phyloP scores from a whole-genome alignment of 2,329 filamentous ascomycete genomes.

The Diplocarpon mali region DNA sequence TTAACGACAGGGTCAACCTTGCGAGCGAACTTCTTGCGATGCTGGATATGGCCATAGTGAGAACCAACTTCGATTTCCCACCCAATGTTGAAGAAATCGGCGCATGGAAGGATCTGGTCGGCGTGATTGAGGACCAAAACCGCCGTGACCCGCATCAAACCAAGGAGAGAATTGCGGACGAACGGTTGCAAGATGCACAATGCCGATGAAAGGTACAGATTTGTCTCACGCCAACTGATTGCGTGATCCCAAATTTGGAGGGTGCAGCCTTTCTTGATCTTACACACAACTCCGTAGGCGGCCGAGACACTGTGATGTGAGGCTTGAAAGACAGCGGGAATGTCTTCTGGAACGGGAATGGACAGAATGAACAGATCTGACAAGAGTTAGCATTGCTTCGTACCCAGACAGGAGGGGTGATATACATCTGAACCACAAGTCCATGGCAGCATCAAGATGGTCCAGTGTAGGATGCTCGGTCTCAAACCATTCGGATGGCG shows the following conservation, averaged over 20 bases:
- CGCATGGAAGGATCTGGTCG: conserved; percentile 46
- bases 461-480: conserved; percentile 35
- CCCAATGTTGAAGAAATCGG: conserved; percentile 52
- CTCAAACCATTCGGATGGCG: conserved; percentile 33
- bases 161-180: conserved; percentile 22
- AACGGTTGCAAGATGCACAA: conserved; percentile 21
- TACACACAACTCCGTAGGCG: conserved; percentile 50
- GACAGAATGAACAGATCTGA: conserved; percentile 34
- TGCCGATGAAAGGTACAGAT: conserved; percentile 24
- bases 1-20: conserved; percentile 57
- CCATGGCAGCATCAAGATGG: conserved; percentile 35
- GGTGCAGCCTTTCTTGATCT: conserved; percentile 47
- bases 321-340: conserved; percentile 48
- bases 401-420: background rate
- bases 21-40: conserved; percentile 39
- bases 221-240: conserved; percentile 45
- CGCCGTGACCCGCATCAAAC: conserved; percentile 19
- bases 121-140: conserved; percentile 35
- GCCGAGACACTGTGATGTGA: conserved; percentile 51
- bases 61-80: conserved; percentile 54
- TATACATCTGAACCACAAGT: conserved; percentile 33
- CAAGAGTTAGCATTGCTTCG: background rate
- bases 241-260: conserved; percentile 55
- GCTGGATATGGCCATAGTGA: conserved; percentile 42
- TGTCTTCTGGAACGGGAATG: conserved; percentile 31